Conservation (phyloP, 2,329 filamentous ascomycete species). For the Arthrocladium fulminans region DNA sequence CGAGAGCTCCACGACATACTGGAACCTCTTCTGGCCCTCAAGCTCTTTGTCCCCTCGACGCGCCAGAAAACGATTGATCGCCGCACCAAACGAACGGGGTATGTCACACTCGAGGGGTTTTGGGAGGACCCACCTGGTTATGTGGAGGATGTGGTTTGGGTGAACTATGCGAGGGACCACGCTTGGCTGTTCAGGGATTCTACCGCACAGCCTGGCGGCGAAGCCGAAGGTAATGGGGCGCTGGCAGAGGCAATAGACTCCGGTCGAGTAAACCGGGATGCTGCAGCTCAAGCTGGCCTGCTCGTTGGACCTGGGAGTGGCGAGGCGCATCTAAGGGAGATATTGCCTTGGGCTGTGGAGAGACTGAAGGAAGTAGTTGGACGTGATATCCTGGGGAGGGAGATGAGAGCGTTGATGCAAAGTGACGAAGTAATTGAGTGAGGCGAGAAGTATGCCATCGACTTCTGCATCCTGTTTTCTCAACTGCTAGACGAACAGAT, state of each 20-base stretch:
- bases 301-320: conserved; percentile 34
- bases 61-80: conserved; percentile 41
- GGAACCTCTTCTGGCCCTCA: conserved; percentile 56
- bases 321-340: conserved; percentile 52
- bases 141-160: conserved; percentile 91
- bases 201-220: conserved; percentile 26
- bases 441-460: too few relatives aligned
- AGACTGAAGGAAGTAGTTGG: conserved; percentile 42
- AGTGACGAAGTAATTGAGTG: too few relatives aligned
- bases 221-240: conserved; percentile 56
- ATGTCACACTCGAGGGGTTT: conserved; percentile 62
- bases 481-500: too few relatives aligned
- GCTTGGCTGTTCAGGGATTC: conserved; percentile 62
- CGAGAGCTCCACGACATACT: conserved; percentile 21
- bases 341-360: conserved; percentile 61
- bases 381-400: neutral
- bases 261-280: conserved; percentile 25
- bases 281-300: conserved; percentile 23
- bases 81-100: conserved; percentile 36
- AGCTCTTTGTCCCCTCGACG: conserved; percentile 66
- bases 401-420: neutral
- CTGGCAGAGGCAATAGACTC: conserved; percentile 30
- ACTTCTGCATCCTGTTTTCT: too few relatives aligned
- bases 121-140: conserved; percentile 94
- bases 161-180: conserved; percentile 78